These are phyloP conservation scores for Phaeosphaeriaceae sp. DNA, from an alignment of 2,329 filamentous ascomycete species.

Conservation along the genomic window DNA sequence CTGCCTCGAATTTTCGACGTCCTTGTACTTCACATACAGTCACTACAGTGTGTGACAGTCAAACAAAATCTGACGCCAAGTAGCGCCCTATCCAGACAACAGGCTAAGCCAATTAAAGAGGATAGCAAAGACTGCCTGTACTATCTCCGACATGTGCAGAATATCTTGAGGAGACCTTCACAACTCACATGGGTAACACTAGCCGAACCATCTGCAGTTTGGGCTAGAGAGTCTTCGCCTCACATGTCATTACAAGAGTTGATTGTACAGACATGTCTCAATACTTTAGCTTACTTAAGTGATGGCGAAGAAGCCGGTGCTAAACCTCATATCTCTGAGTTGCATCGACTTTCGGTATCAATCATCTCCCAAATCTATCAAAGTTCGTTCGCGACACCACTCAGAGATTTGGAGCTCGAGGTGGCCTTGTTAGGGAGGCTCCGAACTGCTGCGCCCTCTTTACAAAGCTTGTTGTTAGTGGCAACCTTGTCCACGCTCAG, in stretches of 20 bases:
- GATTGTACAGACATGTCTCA: constrained; percentile 69
- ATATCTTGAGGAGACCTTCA: constrained; percentile 72
- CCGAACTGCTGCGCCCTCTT: constrained; percentile 62
- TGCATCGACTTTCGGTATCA: constrained; percentile 74
- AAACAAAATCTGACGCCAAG: constrained; percentile 25
- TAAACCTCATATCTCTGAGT: constrained; percentile 61
- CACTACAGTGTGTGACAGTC: constrained; percentile 33
- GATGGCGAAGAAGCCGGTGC: constrained; percentile 40
- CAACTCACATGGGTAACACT: constrained; percentile 74
- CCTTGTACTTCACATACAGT: constrained; percentile 38
- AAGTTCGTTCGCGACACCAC: constrained; percentile 64
- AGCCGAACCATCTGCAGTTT: constrained; percentile 65
- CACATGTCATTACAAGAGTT: constrained; percentile 67
- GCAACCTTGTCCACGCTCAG: constrained; percentile 77
- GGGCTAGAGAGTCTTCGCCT: constrained; percentile 56
- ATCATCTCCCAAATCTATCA: constrained; percentile 69
- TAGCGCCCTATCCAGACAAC: constrained; percentile 1
- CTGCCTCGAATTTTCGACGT: constrained; percentile 57
- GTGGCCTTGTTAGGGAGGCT: constrained; percentile 73
- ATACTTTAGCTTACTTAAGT: constrained; percentile 61
- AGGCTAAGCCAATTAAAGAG: constrained; percentile 49
- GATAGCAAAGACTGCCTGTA: constrained; percentile 81
- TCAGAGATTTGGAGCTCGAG: constrained; percentile 73
- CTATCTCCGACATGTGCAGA: constrained; percentile 75
- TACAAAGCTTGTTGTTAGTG: constrained; percentile 80